Conservation (phyloP, 768 basidiomycete genomes). For the Suillus placidus region DNA sequence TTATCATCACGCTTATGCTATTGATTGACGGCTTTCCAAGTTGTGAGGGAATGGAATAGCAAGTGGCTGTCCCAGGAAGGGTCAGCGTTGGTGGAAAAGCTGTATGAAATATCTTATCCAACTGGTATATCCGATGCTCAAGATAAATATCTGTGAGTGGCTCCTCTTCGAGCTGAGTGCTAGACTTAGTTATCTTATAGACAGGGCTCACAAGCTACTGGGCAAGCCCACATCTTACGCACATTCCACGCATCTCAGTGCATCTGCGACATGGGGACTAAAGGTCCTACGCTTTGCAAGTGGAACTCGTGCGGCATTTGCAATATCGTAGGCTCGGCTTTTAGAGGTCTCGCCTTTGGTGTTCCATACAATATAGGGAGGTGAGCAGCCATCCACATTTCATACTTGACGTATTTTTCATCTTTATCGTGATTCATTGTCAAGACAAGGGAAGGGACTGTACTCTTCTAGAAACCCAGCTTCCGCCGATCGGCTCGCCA, state of each 20-base stretch:
- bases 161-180: constrained; percentile 10
- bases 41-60: constrained; percentile 7
- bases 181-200: constrained; percentile 13
- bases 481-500: constrained; percentile 60
- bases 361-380: constrained; percentile 53
- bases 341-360: constrained; percentile 61
- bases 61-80: constrained; percentile 6
- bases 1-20: constrained; percentile 20
- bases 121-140: constrained; percentile 38
- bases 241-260: constrained; percentile 68
- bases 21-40: constrained; percentile 15
- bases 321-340: constrained; percentile 57
- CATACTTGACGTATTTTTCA: background rate
- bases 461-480: constrained; percentile 65
- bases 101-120: constrained; percentile 52
- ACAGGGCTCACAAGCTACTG: constrained; percentile 38
- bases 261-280: constrained; percentile 67
- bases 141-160: constrained; percentile 50
- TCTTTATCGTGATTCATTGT: constrained; percentile 9
- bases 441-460: constrained; percentile 62
- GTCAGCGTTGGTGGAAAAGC: constrained; percentile 48
- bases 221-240: constrained; percentile 48
- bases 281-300: constrained; percentile 51
- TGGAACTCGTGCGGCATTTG: constrained; percentile 71
- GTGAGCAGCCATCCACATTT: constrained; percentile 36